A percentile compares a stretch with the other conserved stretches of the same genome.
Evolutionary conservation across 441 rosid species (phyloP).

Genomic region (Aquilaria agallochum): DNA sequence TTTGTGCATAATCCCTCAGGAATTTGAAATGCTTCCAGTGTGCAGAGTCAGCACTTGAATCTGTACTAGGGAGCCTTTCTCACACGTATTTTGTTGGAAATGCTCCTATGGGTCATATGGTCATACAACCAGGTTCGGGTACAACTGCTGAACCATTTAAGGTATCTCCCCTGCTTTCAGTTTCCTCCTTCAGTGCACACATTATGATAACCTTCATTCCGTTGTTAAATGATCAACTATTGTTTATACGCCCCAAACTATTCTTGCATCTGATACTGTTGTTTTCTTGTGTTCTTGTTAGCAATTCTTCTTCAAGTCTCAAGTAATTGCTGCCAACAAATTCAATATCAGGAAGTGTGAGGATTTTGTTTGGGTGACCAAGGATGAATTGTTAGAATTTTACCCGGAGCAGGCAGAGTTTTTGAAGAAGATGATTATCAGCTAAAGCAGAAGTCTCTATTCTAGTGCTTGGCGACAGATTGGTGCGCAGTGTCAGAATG

Average conservation of each 20-base stretch:
- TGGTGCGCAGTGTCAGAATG: too few relatives aligned
- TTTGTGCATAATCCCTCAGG: slow-evolving; percentile 5
- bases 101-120: slow-evolving; percentile 95
- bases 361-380: slow-evolving; percentile 82
- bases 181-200: neutral
- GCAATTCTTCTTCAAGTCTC: slow-evolving; percentile 90
- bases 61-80: slow-evolving; percentile 72
- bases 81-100: slow-evolving; percentile 91
- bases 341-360: slow-evolving; percentile 55
- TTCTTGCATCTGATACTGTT: neutral
- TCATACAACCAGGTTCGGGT: slow-evolving; percentile 32
- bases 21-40: slow-evolving; percentile 43
- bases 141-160: slow-evolving; percentile 44
- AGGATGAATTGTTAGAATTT: slow-evolving; percentile 67
- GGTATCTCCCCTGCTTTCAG: slow-evolving; percentile 33
- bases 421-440: slow-evolving; percentile 82
- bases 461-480: too few relatives aligned
- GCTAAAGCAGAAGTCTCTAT: slow-evolving; percentile 31
- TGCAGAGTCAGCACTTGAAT: slow-evolving; percentile 82
- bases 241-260: neutral
- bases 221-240: neutral
- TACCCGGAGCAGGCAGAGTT: slow-evolving; percentile 73
- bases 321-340: slow-evolving; percentile 59
- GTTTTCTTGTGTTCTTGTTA: slow-evolving; percentile 19
- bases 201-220: slow-evolving; percentile 1